Conservation (phyloP, 2,329 filamentous ascomycete species). For the Leptoxyphium fumago region DNA sequence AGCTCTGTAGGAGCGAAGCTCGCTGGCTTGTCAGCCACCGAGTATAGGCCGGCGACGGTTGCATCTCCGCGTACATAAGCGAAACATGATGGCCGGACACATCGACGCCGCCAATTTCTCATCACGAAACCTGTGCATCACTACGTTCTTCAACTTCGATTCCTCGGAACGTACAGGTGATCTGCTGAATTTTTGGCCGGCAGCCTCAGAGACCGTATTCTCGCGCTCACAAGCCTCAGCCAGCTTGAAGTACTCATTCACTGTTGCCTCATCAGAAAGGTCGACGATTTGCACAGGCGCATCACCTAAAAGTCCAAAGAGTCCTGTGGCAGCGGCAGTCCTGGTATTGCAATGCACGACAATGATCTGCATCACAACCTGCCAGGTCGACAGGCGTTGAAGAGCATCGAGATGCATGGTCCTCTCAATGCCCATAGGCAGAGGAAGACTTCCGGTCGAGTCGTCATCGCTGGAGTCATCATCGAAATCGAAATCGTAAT, state of each 20-base stretch:
- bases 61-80: no score
- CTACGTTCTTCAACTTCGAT: no score
- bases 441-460: background rate
- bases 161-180: no score
- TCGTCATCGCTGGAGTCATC: background rate
- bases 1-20: no score
- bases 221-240: constrained; percentile 1
- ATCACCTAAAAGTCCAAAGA: constrained; percentile 6
- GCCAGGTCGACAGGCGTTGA: constrained; percentile 2
- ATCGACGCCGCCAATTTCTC: no score
- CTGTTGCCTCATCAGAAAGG: background rate
- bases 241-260: constrained; percentile 1
- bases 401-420: background rate
- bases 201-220: no score
- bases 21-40: no score
- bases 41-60: no score
- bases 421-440: background rate
- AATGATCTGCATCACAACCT: constrained; percentile 3
- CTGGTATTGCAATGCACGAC: constrained; percentile 3
- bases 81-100: no score
- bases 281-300: constrained; percentile 5
- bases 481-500: background rate
- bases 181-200: no score
- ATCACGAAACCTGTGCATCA: no score
- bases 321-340: constrained; percentile 2